Evolutionary conservation across 2,329 filamentous ascomycete species (phyloP), one percentile per base, ranked within the genome.

Genomic region (Claviceps paspali): DNA sequence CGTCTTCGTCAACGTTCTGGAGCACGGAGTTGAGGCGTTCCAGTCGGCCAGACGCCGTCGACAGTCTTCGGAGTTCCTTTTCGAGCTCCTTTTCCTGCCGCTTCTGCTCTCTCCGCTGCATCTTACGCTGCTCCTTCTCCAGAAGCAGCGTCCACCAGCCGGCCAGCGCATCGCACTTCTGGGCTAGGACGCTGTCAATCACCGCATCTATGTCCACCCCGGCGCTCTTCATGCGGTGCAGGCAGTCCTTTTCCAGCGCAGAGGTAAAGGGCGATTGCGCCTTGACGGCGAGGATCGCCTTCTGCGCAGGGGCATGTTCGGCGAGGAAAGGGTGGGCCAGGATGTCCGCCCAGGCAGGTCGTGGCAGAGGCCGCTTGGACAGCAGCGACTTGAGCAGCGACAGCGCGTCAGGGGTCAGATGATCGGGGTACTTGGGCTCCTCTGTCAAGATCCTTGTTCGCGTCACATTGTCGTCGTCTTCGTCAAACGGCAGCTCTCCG

Each of bases 131-230:
- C 53, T 98, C 91, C 55, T 96, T 98, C 52, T 96, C 91, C 8
- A 96, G 76, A 28, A 98, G 62, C 21, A 98, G 60, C 3, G 84
- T 82, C 91, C 91, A 98, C 91, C 91, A 98, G 5, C 91, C 91
- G 35, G 86, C 84, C 34, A 98, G 63, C 5, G 80, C 73, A 58
- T 98, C 88, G 52, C 91, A 96, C 45, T 84, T 73, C 54, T 94
- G 85, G 4, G 86, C 76, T 26, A 94, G 60, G 3, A 98, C 91
- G 49, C 91, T 92, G 54, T 96, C 88, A 44, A 96, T 88, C 6
- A 98, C 84, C 42, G 81, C 73, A 53, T 98, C 91, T 41, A 93
- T 91, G 51, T 96, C 83, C 18, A 96, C 86, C 0, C 91, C 91
- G 5, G 91, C 86, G 46, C 82, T 83, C 41, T 83, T 80, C 87